Conservation (phyloP, 805 yeast genomes). For the Kodamaea kaohsiungensis region DNA sequence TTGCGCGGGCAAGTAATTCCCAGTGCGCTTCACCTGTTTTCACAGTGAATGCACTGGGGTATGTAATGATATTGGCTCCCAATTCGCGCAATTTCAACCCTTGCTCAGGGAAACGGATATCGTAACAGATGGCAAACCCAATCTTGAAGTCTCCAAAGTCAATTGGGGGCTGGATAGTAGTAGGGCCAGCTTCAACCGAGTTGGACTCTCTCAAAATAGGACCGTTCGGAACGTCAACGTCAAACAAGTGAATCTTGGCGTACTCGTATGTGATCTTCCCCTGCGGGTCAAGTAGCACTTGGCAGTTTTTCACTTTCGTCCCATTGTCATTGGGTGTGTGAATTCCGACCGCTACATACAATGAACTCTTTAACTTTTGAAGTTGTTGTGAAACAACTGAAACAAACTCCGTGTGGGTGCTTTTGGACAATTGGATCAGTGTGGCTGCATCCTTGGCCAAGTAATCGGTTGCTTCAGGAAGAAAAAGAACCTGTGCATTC, state of each 20-base stretch:
- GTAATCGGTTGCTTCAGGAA: conserved; percentile 95
- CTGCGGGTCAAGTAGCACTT: conserved; percentile 63
- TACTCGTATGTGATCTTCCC: conserved; percentile 73
- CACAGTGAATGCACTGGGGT: conserved; percentile 91
- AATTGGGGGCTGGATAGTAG: conserved; percentile 54
- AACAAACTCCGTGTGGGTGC: conserved; percentile 39
- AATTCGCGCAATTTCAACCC: conserved; percentile 59
- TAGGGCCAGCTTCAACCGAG: conserved; percentile 77
- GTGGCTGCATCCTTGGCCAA: conserved; percentile 70
- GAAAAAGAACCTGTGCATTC: conserved; percentile 69
- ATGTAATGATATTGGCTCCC: conserved; percentile 79
- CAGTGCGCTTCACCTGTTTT: conserved; percentile 93
- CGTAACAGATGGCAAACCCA: conserved; percentile 82
- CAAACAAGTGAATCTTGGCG: conserved; percentile 87
- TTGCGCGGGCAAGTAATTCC: conserved; percentile 72
- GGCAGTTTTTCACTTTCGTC: conserved; percentile 61
- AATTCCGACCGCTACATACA: conserved; percentile 81
- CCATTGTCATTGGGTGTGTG: conserved; percentile 66
- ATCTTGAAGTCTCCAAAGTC: conserved; percentile 48
- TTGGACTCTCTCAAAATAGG: conserved; percentile 77
- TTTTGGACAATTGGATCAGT: conserved; percentile 57
- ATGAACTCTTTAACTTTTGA: conserved; percentile 40
- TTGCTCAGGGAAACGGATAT: conserved; percentile 83
- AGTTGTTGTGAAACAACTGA: conserved; percentile 49
- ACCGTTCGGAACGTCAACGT: conserved; percentile 80